Percentiles rank a stretch among this genome's conserved stretches.
phyloP scores from a whole-genome alignment of 1,284 basidiomycete genomes.

The Ganoderma meredithae region DNA sequence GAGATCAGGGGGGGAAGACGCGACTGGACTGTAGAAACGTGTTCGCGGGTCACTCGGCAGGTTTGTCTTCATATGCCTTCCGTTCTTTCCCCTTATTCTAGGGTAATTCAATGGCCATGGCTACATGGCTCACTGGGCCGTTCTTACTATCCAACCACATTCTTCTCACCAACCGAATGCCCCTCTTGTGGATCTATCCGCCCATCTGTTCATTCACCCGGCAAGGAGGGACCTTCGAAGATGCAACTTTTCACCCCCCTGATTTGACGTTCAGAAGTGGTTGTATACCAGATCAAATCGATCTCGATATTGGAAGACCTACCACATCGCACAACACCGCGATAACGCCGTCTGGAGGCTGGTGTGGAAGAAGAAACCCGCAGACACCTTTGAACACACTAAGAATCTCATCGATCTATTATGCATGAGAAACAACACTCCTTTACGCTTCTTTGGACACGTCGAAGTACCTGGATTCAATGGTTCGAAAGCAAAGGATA shows the following conservation, averaged over 20 bases:
- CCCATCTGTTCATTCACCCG: not conserved
- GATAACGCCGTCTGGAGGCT: not conserved
- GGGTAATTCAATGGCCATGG: not conserved
- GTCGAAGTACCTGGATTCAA: not conserved
- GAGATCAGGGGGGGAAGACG: not conserved
- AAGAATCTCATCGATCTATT: not conserved
- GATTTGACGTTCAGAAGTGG: not conserved
- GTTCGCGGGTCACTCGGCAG: not conserved
- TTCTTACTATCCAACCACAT: not conserved
- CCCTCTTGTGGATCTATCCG: not conserved
- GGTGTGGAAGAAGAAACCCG: not conserved
- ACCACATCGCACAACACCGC: not conserved
- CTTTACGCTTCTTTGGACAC: not conserved
- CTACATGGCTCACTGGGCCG: not conserved
- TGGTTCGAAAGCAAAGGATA: not conserved
- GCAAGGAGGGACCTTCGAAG: not conserved
- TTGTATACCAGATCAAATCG: not conserved
- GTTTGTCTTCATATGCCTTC: not conserved
- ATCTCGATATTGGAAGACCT: constrained; percentile 1
- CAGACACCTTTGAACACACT: not conserved
- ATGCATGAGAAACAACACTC: not conserved
- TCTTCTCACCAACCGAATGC: not conserved
- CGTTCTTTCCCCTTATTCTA: not conserved
- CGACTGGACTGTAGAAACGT: not conserved
- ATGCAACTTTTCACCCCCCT: not conserved